These are phyloP conservation scores for Exsudoporus frostii DNA, from an alignment of 768 basidiomycete species.

Conservation along the genomic window DNA sequence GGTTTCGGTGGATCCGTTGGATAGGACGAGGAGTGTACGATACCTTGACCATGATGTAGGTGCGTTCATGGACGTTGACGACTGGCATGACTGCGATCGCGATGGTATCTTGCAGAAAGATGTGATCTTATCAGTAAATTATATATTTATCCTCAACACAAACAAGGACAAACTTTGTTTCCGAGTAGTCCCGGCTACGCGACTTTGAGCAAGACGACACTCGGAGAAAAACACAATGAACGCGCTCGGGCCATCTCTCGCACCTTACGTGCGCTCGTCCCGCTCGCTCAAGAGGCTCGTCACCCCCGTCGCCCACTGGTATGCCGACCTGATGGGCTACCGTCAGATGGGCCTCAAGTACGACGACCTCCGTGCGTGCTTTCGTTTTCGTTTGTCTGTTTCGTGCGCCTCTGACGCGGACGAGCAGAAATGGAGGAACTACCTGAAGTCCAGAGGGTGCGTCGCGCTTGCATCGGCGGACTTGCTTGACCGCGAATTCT, in stretches of 20 bases:
- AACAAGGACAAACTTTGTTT: constrained; percentile 42
- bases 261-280: constrained; percentile 68
- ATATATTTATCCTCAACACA: constrained; percentile 16
- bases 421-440: constrained; percentile 72
- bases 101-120: constrained; percentile 18
- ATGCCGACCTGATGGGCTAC: constrained; percentile 78
- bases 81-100: constrained; percentile 41
- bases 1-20: neutral
- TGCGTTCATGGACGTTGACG: constrained; percentile 61
- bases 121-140: constrained; percentile 29
- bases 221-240: constrained; percentile 21
- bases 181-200: constrained; percentile 19
- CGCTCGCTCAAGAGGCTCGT: constrained; percentile 64
- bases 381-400: neutral
- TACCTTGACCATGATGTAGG: constrained; percentile 99
- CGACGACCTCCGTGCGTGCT: constrained; percentile 84
- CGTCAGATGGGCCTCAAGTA: constrained; percentile 86
- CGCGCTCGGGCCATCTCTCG: constrained; percentile 70
- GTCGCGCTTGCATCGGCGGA: constrained; percentile 14
- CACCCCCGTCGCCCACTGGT: constrained; percentile 80
- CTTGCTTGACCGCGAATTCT: neutral
- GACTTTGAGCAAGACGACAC: neutral
- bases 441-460: constrained; percentile 72
- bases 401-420: neutral
- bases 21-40: neutral